These are phyloP conservation scores for Rhinocladiella similis DNA, from an alignment of 2,329 filamentous ascomycete genomes.

Conservation along the genomic window DNA sequence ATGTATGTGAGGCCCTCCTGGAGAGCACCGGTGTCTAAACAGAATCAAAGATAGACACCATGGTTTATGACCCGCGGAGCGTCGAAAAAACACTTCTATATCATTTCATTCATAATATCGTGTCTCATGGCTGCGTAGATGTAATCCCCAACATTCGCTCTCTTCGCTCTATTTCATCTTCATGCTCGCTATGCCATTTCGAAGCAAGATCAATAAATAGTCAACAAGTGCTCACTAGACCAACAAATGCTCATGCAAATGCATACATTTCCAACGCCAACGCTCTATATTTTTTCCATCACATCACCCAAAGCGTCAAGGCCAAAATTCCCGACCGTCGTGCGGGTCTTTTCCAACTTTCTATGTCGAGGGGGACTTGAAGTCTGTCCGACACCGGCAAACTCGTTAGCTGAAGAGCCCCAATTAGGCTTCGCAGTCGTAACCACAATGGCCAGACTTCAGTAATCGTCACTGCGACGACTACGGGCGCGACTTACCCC, in stretches of 20 bases:
- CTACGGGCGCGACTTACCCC: constrained; percentile 21
- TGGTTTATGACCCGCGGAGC: not conserved
- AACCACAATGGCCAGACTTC: not conserved
- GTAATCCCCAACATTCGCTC: not conserved
- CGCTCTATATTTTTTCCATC: not conserved
- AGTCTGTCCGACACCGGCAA: not conserved
- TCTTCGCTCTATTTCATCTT: not conserved
- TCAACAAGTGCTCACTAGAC: no score
- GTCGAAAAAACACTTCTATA: not conserved
- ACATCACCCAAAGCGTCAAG: constrained; percentile 8
- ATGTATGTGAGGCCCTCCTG: no score
- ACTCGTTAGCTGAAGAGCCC: constrained; percentile 4
- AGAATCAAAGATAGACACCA: not conserved
- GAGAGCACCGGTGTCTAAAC: no score
- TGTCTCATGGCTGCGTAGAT: not conserved
- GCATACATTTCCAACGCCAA: not conserved
- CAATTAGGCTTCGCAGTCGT: not conserved
- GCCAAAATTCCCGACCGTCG: constrained; percentile 10
- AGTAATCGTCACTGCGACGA: constrained; percentile 14
- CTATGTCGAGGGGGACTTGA: constrained; percentile 4
- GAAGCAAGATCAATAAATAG: not conserved
- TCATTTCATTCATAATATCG: not conserved
- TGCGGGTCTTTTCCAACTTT: constrained; percentile 10
- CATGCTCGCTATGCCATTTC: not conserved
- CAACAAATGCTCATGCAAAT: not conserved